Conservation (phyloP, 331 rosid species). For the Quercus lobata region DNA sequence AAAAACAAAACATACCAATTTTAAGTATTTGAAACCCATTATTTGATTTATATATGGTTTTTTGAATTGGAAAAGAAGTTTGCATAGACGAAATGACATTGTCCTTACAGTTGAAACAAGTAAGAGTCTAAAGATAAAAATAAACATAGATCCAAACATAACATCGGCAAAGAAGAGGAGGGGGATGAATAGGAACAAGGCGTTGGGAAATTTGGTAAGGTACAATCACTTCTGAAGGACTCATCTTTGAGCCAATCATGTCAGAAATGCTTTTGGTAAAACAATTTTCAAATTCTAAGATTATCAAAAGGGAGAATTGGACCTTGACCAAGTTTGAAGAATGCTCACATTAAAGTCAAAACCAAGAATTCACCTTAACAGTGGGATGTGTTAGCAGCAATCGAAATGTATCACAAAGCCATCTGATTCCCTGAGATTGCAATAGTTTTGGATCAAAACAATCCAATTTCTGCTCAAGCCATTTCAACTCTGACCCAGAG, state of each 20-base stretch:
- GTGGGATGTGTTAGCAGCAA: conserved; percentile 44
- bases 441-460: conserved; percentile 31
- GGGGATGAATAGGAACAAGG: background rate
- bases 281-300: too few relatives aligned
- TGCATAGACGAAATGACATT: background rate
- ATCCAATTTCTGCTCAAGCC: conserved; percentile 33
- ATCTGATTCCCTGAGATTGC: conserved; percentile 34
- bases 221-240: background rate
- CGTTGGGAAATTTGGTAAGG: background rate
- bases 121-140: background rate
- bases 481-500: conserved; percentile 18
- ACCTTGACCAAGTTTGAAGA: too few relatives aligned
- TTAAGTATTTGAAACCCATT: background rate
- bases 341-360: too few relatives aligned
- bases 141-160: background rate
- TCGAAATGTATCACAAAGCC: conserved; percentile 42
- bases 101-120: background rate
- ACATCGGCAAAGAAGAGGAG: background rate
- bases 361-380: too few relatives aligned
- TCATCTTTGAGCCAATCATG: too few relatives aligned
- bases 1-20: background rate
- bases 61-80: background rate
- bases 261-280: too few relatives aligned
- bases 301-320: background rate
- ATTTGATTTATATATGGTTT: background rate